Evolutionary conservation across 2,329 filamentous ascomycete genomes (phyloP).

Genomic region (Byssochlamys sp.): DNA sequence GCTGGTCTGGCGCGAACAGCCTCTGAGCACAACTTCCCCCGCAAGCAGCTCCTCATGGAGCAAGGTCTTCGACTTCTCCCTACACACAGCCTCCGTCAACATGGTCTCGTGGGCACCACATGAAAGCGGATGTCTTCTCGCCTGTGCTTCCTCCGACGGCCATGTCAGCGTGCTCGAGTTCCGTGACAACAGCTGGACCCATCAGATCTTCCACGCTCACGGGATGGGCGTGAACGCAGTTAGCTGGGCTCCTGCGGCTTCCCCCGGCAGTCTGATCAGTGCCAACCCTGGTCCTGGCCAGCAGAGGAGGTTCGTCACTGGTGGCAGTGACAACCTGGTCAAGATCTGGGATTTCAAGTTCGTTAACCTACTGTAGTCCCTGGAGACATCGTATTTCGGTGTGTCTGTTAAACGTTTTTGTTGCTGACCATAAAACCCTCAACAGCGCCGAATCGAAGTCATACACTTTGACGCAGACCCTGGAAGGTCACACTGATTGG

Average conservation of each 20-base stretch:
- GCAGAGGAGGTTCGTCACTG: conserved; percentile 80
- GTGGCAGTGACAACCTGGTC: conserved; percentile 83
- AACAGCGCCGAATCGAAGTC: conserved; percentile 41
- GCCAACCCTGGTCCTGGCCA: conserved; percentile 54
- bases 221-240: conserved; percentile 91
- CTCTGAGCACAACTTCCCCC: conserved; percentile 27
- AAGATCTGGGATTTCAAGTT: conserved; percentile 83
- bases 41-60: conserved; percentile 56
- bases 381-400: background rate
- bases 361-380: conserved; percentile 8
- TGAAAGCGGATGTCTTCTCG: conserved; percentile 86
- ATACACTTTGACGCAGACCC: conserved; percentile 45
- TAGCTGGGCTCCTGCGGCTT: conserved; percentile 80
- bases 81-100: conserved; percentile 94
- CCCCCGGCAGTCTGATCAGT: conserved; percentile 74
- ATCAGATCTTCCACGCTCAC: conserved; percentile 82
- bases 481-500: conserved; percentile 86
- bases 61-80: conserved; percentile 81
- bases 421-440: conserved; percentile 4
- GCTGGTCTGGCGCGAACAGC: conserved; percentile 91
- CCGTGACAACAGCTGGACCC: conserved; percentile 86
- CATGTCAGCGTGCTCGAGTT: conserved; percentile 91
- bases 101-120: conserved; percentile 96
- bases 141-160: conserved; percentile 88
- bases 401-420: conserved; percentile 1